phyloP scores from a whole-genome alignment of 768 basidiomycete genomes.

The Boletus fagicola region DNA sequence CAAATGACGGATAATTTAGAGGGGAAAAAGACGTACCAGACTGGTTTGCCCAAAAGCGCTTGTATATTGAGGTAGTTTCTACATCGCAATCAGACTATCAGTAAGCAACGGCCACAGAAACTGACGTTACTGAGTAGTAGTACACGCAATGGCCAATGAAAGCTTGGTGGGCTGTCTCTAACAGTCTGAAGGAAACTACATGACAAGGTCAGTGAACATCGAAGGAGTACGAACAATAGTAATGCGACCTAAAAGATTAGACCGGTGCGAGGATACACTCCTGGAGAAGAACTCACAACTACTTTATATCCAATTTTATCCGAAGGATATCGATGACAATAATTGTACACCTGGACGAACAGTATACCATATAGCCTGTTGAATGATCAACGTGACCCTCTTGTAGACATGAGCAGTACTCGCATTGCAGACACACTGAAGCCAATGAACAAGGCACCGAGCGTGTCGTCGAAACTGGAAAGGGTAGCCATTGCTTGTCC shows the following conservation, averaged over 20 bases:
- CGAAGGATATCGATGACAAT: constrained; percentile 52
- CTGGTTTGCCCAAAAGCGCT: constrained; percentile 39
- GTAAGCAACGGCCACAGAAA: not conserved
- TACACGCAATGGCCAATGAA: constrained; percentile 55
- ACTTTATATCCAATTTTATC: constrained; percentile 52
- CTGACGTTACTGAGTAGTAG: constrained; percentile 54
- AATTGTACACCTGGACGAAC: constrained; percentile 51
- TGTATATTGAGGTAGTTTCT: constrained; percentile 42
- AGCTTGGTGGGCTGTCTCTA: constrained; percentile 48
- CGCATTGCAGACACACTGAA: constrained; percentile 46
- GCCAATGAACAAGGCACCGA: constrained; percentile 61
- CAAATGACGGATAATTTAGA: constrained; percentile 2
- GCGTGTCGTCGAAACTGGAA: constrained; percentile 42
- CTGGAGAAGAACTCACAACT: constrained; percentile 41
- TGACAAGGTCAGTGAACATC: not conserved
- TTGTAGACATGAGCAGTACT: constrained; percentile 5
- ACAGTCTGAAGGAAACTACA: constrained; percentile 33
- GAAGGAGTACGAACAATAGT: constrained; percentile 30
- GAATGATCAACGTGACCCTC: constrained; percentile 25
- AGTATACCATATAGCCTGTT: constrained; percentile 52
- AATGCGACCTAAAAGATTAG: constrained; percentile 28
- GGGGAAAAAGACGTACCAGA: constrained; percentile 39
- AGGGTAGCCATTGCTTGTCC: constrained; percentile 15
- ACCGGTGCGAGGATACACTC: not conserved
- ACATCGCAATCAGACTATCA: constrained; percentile 3